Evolutionary conservation across 257 asterid species (phyloP), one percentile per base, ranked within the genome.

Genomic region (Craterostigma plantagineum): DNA sequence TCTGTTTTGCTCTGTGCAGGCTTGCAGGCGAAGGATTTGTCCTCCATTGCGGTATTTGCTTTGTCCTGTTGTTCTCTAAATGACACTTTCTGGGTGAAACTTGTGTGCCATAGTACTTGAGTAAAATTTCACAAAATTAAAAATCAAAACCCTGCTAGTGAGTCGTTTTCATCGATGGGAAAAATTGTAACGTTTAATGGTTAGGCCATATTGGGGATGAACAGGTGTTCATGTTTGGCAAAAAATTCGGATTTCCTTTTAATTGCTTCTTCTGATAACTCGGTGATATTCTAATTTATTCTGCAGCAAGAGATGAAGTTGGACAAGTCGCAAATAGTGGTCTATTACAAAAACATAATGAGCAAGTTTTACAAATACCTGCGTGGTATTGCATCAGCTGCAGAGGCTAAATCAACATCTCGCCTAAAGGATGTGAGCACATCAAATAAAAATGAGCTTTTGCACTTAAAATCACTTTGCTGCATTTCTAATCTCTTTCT

Each of bases 1-100:
- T 90, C 98, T 45, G 74, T 90, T 52, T 63, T 90, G 69, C 94
- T 90, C 51, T 79, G 87, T 73, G 62, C 66, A 43, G 95, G 94
- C 38, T 58, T 90, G 79, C 98, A 83, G 71, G 67, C 67, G 48
- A 79, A 83, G 61, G 78, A 71, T 43, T 42, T 79, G 36, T 41
- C 76, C 45, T 48, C 34, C 44, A 67, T 83, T 45, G 84, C 79
- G 93, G 94, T 85, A 66, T n/a, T 63, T 51, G 14, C 46, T 34
- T 45, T 45, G 53, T 27, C 12, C 18, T 43, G 16, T 39, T 42
- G 46, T n/a, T n/a, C n/a, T n/a, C n/a, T n/a, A n/a, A n/a, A n/a
- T n/a, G n/a, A n/a, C n/a, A n/a, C n/a, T n/a, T n/a, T n/a, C n/a
- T n/a, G n/a, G n/a, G n/a, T 42, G 42, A 0, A 50, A 27, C 11